These are phyloP conservation scores for Parietichytrium sp. DNA, from an alignment of 108 stramenopile genomes.

Conservation along the genomic window DNA sequence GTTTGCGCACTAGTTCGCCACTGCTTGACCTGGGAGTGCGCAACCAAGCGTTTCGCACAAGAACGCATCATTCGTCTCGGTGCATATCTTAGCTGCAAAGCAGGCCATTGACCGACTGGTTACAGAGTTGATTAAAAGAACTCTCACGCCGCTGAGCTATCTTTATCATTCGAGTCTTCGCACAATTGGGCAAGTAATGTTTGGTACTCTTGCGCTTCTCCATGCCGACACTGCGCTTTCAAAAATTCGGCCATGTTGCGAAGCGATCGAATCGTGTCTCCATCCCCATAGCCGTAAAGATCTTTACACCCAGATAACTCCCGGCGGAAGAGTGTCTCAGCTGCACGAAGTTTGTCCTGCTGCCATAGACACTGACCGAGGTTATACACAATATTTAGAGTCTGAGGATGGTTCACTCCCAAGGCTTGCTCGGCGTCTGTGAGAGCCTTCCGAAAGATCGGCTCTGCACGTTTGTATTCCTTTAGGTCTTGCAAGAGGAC, in stretches of 20 bases:
- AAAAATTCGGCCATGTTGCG: slow-evolving; percentile 34
- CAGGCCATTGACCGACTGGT: too few species aligned
- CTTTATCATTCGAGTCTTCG: too few species aligned
- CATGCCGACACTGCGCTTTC: background rate
- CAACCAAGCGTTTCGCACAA: too few species aligned
- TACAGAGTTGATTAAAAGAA: too few species aligned
- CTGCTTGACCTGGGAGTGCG: too few species aligned
- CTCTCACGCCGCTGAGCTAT: too few species aligned
- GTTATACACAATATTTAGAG: slow-evolving; percentile 34
- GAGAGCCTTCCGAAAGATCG: slow-evolving; percentile 19
- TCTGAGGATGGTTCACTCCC: slow-evolving; percentile 10
- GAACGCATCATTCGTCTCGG: too few species aligned
- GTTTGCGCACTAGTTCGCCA: too few species aligned
- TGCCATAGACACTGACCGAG: slow-evolving; percentile 34
- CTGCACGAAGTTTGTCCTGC: slow-evolving; percentile 22
- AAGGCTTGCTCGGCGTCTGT: background rate
- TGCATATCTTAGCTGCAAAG: too few species aligned
- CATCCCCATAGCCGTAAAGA: background rate
- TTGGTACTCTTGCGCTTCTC: background rate
- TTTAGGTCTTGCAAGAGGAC: slow-evolving; percentile 27
- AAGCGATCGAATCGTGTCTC: slow-evolving; percentile 29
- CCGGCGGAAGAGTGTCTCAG: background rate
- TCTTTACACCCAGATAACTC: background rate
- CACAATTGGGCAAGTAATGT: too few species aligned
- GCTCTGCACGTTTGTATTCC: background rate